These are phyloP conservation scores for Saccharomycopsis sp. DNA, from an alignment of 805 yeast species.

Conservation along the genomic window DNA sequence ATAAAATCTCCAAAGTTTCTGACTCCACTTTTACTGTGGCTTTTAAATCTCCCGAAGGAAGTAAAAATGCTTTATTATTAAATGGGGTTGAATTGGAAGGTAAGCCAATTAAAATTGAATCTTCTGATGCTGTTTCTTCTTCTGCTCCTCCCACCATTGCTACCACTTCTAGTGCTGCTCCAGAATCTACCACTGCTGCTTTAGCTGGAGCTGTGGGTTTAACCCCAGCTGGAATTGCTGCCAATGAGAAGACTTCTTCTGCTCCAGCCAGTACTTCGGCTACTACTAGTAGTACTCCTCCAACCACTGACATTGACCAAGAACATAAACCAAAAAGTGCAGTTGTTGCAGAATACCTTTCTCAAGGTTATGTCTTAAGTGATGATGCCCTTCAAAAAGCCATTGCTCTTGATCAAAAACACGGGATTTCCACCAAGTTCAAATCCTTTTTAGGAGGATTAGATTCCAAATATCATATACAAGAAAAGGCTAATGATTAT, in stretches of 20 bases:
- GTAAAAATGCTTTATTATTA: conserved; percentile 58
- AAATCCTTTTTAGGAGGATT: conserved; percentile 41
- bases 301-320: conserved; percentile 45
- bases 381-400: conserved; percentile 54
- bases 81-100: conserved; percentile 69
- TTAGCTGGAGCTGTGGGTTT: conserved; percentile 11
- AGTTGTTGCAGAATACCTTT: conserved; percentile 63
- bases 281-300: not conserved
- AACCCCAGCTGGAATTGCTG: conserved; percentile 4
- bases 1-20: conserved; percentile 23
- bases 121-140: conserved; percentile 15
- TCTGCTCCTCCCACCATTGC: conserved; percentile 4
- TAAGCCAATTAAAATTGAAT: conserved; percentile 31
- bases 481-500: conserved; percentile 36
- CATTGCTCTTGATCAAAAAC: conserved; percentile 50
- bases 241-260: conserved; percentile 15
- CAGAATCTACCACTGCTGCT: conserved; percentile 17
- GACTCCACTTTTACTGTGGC: conserved; percentile 32
- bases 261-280: not conserved
- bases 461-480: conserved; percentile 52
- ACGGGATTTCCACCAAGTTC: conserved; percentile 51
- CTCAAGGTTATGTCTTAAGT: conserved; percentile 61
- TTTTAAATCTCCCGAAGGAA: conserved; percentile 50
- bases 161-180: conserved; percentile 13
- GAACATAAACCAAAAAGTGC: conserved; percentile 71